phyloP scores from a whole-genome alignment of 108 stramenopile genomes.

The Craspedostauros australis region DNA sequence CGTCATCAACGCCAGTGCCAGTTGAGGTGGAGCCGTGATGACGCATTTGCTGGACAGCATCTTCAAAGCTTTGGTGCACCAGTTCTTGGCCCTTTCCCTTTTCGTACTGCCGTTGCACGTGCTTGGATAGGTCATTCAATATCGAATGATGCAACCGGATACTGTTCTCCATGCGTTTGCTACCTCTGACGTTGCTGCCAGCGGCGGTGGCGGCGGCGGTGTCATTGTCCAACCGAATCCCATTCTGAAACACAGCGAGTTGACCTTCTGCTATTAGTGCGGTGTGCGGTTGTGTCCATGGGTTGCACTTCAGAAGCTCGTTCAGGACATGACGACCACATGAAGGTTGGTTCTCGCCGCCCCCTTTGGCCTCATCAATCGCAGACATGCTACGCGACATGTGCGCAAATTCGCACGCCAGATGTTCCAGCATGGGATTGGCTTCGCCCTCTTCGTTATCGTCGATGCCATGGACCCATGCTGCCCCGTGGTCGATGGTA shows the following conservation, averaged over 20 bases:
- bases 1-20: not conserved
- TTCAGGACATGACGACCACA: constrained; percentile 1
- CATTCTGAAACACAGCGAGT: constrained; percentile 20
- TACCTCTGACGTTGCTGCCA: no score
- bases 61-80: constrained; percentile 8
- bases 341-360: not conserved
- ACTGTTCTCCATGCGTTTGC: no score
- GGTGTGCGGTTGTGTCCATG: constrained; percentile 42
- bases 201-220: constrained; percentile 2
- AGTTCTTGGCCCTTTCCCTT: constrained; percentile 23
- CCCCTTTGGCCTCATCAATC: constrained; percentile 11
- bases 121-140: constrained; percentile 9
- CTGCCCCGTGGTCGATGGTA: constrained; percentile 38
- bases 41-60: not conserved
- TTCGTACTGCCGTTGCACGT: constrained; percentile 9
- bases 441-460: not conserved
- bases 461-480: constrained; percentile 53
- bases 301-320: constrained; percentile 37
- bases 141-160: constrained; percentile 25
- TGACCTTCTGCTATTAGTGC: constrained; percentile 15
- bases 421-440: constrained; percentile 52
- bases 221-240: constrained; percentile 8
- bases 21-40: not conserved
- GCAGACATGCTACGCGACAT: no score
- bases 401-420: no score